phyloP scores from a whole-genome alignment of 179 eudicot species.

The Pouteria campechiana region DNA sequence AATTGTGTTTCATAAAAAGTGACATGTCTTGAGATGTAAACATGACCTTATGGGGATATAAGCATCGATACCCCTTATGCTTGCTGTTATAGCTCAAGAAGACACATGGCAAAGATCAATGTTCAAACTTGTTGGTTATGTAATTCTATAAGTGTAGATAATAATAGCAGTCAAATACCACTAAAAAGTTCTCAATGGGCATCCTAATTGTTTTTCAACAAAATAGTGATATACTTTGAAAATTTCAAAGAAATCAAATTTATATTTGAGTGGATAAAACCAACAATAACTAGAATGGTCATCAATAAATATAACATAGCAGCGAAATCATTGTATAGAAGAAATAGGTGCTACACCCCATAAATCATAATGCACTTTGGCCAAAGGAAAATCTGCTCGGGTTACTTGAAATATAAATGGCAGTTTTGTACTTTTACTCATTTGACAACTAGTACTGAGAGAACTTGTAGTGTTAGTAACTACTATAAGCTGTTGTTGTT shows the following conservation, averaged over 20 bases:
- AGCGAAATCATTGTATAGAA: not conserved
- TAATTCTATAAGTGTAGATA: not conserved
- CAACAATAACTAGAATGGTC: not conserved
- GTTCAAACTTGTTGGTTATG: not conserved
- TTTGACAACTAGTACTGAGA: not conserved
- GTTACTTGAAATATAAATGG: not conserved
- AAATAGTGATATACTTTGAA: not conserved
- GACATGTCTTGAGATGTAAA: not conserved
- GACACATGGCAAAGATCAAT: not conserved
- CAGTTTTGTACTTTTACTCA: not conserved
- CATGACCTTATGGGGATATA: not conserved
- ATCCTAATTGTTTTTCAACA: not conserved
- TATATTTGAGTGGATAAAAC: not conserved
- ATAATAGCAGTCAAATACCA: not conserved
- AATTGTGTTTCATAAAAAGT: not conserved
- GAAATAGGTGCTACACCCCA: not conserved
- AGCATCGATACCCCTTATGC: not conserved
- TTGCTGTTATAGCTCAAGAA: not conserved
- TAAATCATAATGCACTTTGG: not conserved
- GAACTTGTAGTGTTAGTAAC: not conserved
- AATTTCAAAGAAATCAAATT: not conserved
- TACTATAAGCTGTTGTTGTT: not conserved
- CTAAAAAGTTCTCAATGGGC: not conserved
- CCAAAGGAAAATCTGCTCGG: not conserved
- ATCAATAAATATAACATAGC: conserved; percentile 1